Evolutionary conservation across 139 green algal genomes (phyloP).

Genomic region (Marvania coccoides): DNA sequence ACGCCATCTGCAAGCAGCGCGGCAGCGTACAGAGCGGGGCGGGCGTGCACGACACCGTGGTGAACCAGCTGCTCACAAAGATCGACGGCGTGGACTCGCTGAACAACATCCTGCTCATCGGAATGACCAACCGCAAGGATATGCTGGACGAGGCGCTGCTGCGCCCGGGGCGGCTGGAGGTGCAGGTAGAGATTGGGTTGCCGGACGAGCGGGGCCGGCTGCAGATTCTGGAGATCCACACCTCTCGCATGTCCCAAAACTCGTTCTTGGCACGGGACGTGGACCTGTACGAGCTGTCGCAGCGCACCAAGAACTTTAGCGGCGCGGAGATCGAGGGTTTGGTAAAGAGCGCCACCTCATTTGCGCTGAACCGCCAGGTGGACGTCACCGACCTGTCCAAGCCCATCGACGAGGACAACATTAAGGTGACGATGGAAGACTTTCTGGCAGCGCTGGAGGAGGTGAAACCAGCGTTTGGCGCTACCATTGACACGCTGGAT

Average conservation of each 20-base stretch:
- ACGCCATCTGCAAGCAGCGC: constrained; percentile 95
- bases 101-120: constrained; percentile 99
- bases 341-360: constrained; percentile 85
- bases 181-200: constrained; percentile 97
- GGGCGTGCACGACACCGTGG: constrained; percentile 92
- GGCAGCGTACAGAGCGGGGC: constrained; percentile 71
- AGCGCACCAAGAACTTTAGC: constrained; percentile 88
- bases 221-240: constrained; percentile 93
- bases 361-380: constrained; percentile 91
- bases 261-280: constrained; percentile 84
- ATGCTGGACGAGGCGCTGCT: constrained; percentile 98
- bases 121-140: constrained; percentile 88
- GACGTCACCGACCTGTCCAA: constrained; percentile 84
- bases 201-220: constrained; percentile 83
- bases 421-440: constrained; percentile 89
- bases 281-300: constrained; percentile 74
- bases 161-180: constrained; percentile 87
- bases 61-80: constrained; percentile 99
- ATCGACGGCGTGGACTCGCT: constrained; percentile 97
- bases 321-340: constrained; percentile 96
- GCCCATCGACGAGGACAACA: constrained; percentile 86
- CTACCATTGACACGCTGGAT: constrained; percentile 73
- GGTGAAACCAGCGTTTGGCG: constrained; percentile 94
- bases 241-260: constrained; percentile 75
- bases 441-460: constrained; percentile 86